These are phyloP conservation scores for Erodium moschatum DNA, from an alignment of 441 rosid genomes.

Conservation along the genomic window DNA sequence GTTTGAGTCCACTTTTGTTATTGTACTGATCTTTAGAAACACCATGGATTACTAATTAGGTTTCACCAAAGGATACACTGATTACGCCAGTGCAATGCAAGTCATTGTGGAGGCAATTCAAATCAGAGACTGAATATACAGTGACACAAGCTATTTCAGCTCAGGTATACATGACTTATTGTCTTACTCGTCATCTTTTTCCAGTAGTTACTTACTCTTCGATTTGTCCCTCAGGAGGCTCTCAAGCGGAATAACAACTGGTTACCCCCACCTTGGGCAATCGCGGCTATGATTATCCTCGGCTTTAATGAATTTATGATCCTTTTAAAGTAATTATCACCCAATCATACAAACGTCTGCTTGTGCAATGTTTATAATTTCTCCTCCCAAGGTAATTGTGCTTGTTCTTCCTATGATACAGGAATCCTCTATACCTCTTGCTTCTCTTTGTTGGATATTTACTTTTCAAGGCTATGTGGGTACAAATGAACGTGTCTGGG, in stretches of 20 bases:
- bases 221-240: constrained; percentile 52
- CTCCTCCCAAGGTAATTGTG: neutral
- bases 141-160: constrained; percentile 75
- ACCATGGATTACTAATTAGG: constrained; percentile 28
- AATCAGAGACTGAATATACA: constrained; percentile 60
- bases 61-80: constrained; percentile 43
- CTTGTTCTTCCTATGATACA: constrained; percentile 30
- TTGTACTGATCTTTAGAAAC: constrained; percentile 15
- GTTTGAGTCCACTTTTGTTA: neutral
- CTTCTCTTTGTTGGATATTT: constrained; percentile 51
- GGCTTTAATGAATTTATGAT: constrained; percentile 81
- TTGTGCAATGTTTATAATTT: constrained; percentile 13
- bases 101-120: constrained; percentile 71
- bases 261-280: constrained; percentile 85
- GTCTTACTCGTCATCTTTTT: neutral
- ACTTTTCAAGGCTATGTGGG: constrained; percentile 72
- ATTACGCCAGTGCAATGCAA: constrained; percentile 72
- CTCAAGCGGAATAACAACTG: constrained; percentile 56
- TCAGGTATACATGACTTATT: constrained; percentile 38
- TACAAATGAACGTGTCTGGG: constrained; percentile 56
- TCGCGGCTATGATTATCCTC: constrained; percentile 58
- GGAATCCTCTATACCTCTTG: constrained; percentile 81
- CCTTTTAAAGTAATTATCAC: constrained; percentile 48
- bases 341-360: constrained; percentile 5
- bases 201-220: constrained; percentile 8